A percentile compares a stretch with the other conserved stretches of the same genome.
These are phyloP conservation scores for Tremellales sp. DNA, from an alignment of 1,284 basidiomycete genomes.

Conservation along the genomic window DNA sequence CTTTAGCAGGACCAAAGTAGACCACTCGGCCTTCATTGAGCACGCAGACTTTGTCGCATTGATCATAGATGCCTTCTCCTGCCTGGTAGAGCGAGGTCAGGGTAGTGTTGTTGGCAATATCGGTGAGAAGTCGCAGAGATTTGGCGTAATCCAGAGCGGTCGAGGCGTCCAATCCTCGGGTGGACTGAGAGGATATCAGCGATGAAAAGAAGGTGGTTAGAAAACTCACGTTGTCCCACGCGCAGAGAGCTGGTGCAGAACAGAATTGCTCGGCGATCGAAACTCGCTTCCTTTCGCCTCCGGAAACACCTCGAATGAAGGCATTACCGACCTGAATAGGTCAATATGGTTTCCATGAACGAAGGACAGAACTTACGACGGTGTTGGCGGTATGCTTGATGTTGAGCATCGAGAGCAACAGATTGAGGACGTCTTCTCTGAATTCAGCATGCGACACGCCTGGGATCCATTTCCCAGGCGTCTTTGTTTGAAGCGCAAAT, in stretches of 20 bases:
- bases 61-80: conserved; percentile 61
- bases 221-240: conserved; percentile 53
- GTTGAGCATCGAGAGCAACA: conserved; percentile 59
- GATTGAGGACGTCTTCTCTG: conserved; percentile 54
- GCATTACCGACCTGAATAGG: conserved; percentile 51
- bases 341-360: background rate
- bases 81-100: conserved; percentile 58
- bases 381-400: conserved; percentile 59
- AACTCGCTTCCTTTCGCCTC: conserved; percentile 61
- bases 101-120: conserved; percentile 51
- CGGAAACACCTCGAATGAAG: conserved; percentile 58
- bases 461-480: conserved; percentile 54
- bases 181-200: conserved; percentile 32
- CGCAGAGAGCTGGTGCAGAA: conserved; percentile 46
- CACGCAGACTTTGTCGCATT: conserved; percentile 66
- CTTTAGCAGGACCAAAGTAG: conserved; percentile 55
- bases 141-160: conserved; percentile 60
- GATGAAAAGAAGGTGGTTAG: background rate
- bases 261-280: conserved; percentile 59
- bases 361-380: conserved; percentile 39
- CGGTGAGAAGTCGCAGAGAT: conserved; percentile 55
- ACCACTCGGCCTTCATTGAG: conserved; percentile 54
- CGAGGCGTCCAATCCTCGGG: conserved; percentile 58
- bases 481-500: conserved; percentile 56
- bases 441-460: conserved; percentile 52